A percentile compares a stretch with the other conserved stretches of the same genome.
phyloP scores from a whole-genome alignment of 495 filamentous ascomycete species.

The Cercophora newfieldiana region DNA sequence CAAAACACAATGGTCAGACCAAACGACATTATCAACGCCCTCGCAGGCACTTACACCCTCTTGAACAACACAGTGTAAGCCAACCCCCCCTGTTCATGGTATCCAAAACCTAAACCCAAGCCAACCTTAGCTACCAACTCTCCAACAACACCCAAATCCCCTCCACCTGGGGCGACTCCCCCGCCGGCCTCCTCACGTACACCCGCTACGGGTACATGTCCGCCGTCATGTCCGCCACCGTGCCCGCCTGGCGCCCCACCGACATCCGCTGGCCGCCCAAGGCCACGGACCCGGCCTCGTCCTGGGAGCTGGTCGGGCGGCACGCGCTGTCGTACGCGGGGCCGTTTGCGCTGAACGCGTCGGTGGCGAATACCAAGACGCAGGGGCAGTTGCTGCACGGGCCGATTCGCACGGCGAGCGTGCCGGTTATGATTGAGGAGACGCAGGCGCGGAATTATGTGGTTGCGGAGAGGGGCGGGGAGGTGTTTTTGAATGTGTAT shows the following conservation, averaged over 20 bases:
- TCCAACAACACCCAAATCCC: not conserved
- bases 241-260: slow-evolving; percentile 2
- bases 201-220: slow-evolving; percentile 8
- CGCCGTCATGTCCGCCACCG: slow-evolving; percentile 8
- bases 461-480: not conserved
- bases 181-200: slow-evolving; percentile 8
- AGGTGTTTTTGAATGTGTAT: slow-evolving; percentile 2
- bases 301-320: slow-evolving; percentile 5
- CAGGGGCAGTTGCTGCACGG: slow-evolving; percentile 9
- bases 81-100: no score
- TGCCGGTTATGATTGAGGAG: not conserved
- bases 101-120: not conserved
- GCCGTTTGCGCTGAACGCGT: slow-evolving; percentile 10
- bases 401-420: slow-evolving; percentile 5
- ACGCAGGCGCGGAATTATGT: slow-evolving; percentile 6
- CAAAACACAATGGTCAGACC: not conserved
- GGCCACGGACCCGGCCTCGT: not conserved
- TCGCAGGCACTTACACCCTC: slow-evolving; percentile 16
- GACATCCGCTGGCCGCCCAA: slow-evolving; percentile 10
- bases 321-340: slow-evolving; percentile 10
- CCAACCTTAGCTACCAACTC: not conserved
- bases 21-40: slow-evolving; percentile 7
- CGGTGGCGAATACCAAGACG: slow-evolving; percentile 9
- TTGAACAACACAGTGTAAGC: slow-evolving; percentile 13
- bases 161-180: slow-evolving; percentile 9